Evolutionary conservation across 2,329 filamentous ascomycete species (phyloP).

Genomic region (Chrysosporium keratinophilum): DNA sequence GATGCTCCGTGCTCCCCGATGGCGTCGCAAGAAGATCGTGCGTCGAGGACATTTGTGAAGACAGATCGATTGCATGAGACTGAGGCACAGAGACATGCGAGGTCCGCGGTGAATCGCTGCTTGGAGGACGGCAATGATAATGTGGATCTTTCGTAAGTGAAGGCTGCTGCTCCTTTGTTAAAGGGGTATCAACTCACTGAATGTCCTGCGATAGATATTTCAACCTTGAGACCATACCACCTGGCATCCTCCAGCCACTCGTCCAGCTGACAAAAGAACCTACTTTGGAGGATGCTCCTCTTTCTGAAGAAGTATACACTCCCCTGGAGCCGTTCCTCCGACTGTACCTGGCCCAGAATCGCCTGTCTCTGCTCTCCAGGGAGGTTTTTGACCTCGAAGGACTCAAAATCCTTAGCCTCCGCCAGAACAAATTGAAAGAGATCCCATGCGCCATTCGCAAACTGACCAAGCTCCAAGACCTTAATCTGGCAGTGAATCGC

Average conservation of each 20-base stretch:
- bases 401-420: slow-evolving; percentile 37
- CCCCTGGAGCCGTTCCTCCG: slow-evolving; percentile 35
- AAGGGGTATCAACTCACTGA: background rate
- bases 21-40: background rate
- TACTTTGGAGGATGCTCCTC: slow-evolving; percentile 23
- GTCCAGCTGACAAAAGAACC: slow-evolving; percentile 35
- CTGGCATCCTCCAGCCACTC: slow-evolving; percentile 28
- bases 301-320: slow-evolving; percentile 30
- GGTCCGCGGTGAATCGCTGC: slow-evolving; percentile 31
- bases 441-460: slow-evolving; percentile 35
- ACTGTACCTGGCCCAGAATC: slow-evolving; percentile 37
- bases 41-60: slow-evolving; percentile 1
- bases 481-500: slow-evolving; percentile 39
- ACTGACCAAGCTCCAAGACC: slow-evolving; percentile 33
- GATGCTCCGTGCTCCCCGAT: background rate
- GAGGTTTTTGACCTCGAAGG: slow-evolving; percentile 36
- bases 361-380: slow-evolving; percentile 27
- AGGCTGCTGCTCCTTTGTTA: background rate
- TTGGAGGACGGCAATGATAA: slow-evolving; percentile 37
- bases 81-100: slow-evolving; percentile 29
- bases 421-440: slow-evolving; percentile 36
- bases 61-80: slow-evolving; percentile 25
- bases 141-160: slow-evolving; percentile 37
- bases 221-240: slow-evolving; percentile 25
- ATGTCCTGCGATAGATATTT: slow-evolving; percentile 23